These are phyloP conservation scores for Parietaria judaica DNA, from an alignment of 306 rosid species.

Conservation along the genomic window DNA sequence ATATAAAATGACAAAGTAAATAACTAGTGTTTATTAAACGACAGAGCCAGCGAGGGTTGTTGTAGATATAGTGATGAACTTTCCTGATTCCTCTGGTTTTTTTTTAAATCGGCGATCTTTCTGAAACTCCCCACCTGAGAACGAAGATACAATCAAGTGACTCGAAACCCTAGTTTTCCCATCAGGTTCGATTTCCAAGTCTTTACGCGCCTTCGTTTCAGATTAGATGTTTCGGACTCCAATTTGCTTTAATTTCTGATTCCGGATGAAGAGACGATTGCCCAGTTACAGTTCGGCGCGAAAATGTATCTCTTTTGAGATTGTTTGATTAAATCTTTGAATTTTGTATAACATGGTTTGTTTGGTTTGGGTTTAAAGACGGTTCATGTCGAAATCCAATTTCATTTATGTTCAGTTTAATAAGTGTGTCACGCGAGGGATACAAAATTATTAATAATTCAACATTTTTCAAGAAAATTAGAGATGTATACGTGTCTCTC, in stretches of 20 bases:
- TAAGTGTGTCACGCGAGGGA: too few species aligned
- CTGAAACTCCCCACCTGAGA: too few species aligned
- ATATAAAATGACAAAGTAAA: background rate
- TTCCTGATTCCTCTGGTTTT: too few species aligned
- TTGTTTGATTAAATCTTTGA: background rate
- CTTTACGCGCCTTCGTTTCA: background rate
- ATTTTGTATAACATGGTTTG: background rate
- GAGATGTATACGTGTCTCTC: too few species aligned
- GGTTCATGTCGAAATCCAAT: too few species aligned
- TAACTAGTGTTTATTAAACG: background rate
- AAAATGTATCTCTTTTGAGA: background rate
- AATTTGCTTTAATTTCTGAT: too few species aligned
- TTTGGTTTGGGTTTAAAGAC: background rate
- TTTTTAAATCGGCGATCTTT: constrained; percentile 1
- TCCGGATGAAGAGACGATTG: too few species aligned
- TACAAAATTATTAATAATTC: too few species aligned
- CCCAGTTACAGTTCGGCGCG: background rate
- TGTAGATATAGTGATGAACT: too few species aligned
- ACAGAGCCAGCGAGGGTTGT: background rate
- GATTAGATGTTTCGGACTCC: background rate
- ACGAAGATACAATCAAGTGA: constrained; percentile 1
- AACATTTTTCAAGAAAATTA: too few species aligned
- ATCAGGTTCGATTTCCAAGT: constrained; percentile 3
- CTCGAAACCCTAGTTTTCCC: background rate
- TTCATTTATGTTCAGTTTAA: too few species aligned